Evolutionary conservation across 768 basidiomycete genomes (phyloP).

Genomic region (Pisolithus marmoratus): DNA sequence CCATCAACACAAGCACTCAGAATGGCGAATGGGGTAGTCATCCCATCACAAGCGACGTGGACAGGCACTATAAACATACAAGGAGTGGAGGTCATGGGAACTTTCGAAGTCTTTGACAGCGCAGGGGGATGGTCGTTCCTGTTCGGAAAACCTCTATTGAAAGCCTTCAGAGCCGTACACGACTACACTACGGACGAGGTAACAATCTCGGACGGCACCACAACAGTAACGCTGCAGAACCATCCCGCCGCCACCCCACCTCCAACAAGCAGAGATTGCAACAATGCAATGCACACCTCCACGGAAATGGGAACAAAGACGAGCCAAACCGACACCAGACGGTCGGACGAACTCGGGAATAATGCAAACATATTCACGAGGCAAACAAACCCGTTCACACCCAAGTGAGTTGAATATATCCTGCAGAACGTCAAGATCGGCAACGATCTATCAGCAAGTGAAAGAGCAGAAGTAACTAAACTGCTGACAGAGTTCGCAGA

Average conservation of each 20-base stretch:
- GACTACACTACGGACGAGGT: slow-evolving; percentile 17
- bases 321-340: too few relatives aligned
- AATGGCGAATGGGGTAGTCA: slow-evolving; percentile 27
- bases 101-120: slow-evolving; percentile 11
- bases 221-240: not conserved
- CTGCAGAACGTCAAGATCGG: slow-evolving; percentile 23
- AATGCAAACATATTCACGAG: not conserved
- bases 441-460: slow-evolving; percentile 18
- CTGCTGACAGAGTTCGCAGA: slow-evolving; percentile 31
- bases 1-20: slow-evolving; percentile 9
- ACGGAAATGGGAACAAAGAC: too few relatives aligned
- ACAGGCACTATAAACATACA: not conserved
- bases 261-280: not conserved
- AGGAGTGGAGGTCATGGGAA: not conserved
- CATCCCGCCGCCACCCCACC: not conserved
- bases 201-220: not conserved
- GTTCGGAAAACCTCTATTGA: slow-evolving; percentile 24
- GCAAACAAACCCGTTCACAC: not conserved
- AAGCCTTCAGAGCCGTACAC: slow-evolving; percentile 17
- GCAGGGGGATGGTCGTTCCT: slow-evolving; percentile 22
- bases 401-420: slow-evolving; percentile 14
- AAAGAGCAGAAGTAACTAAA: slow-evolving; percentile 16
- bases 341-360: too few relatives aligned
- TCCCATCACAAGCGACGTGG: slow-evolving; percentile 6
- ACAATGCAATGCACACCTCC: not conserved